phyloP scores from a whole-genome alignment of 1,284 basidiomycete genomes.

The Xerocomus cyaneibrunnescens region DNA sequence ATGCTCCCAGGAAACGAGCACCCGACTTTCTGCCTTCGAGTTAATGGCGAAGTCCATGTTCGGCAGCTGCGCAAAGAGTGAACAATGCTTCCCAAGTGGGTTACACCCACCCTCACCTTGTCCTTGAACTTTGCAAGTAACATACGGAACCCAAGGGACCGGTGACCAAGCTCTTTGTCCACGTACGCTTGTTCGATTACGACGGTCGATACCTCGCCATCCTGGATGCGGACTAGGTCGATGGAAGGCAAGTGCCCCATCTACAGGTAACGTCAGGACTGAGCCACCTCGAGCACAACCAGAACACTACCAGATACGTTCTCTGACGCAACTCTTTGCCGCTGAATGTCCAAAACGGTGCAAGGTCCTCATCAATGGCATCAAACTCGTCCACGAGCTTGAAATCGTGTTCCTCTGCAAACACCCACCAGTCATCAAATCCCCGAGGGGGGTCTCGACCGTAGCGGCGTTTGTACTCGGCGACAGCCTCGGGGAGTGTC shows the following conservation, averaged over 20 bases:
- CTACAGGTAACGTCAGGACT: conserved; percentile 36
- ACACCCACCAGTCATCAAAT: conserved; percentile 88
- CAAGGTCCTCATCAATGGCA: conserved; percentile 71
- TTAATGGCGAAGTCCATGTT: conserved; percentile 94
- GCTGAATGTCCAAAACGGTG: conserved; percentile 75
- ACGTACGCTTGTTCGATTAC: conserved; percentile 60
- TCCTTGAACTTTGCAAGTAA: conserved; percentile 75
- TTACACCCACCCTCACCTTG: conserved; percentile 40
- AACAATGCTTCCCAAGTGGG: conserved; percentile 6
- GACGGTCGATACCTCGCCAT: conserved; percentile 63
- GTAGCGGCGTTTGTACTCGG: conserved; percentile 79
- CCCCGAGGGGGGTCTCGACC: conserved; percentile 77
- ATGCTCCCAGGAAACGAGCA: conserved; percentile 88
- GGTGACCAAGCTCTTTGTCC: conserved; percentile 69
- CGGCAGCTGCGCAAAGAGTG: conserved; percentile 58
- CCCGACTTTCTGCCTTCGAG: conserved; percentile 86
- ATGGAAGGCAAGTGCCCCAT: conserved; percentile 79
- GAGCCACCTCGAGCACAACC: not conserved
- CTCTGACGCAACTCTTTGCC: conserved; percentile 73
- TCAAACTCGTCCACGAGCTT: conserved; percentile 92
- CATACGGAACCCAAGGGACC: conserved; percentile 71
- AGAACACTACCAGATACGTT: conserved; percentile 58
- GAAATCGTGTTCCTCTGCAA: conserved; percentile 70
- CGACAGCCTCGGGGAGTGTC: conserved; percentile 70
- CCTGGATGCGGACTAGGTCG: conserved; percentile 73